phyloP scores from a whole-genome alignment of 495 filamentous ascomycete genomes.

The Neurospora sp. region DNA sequence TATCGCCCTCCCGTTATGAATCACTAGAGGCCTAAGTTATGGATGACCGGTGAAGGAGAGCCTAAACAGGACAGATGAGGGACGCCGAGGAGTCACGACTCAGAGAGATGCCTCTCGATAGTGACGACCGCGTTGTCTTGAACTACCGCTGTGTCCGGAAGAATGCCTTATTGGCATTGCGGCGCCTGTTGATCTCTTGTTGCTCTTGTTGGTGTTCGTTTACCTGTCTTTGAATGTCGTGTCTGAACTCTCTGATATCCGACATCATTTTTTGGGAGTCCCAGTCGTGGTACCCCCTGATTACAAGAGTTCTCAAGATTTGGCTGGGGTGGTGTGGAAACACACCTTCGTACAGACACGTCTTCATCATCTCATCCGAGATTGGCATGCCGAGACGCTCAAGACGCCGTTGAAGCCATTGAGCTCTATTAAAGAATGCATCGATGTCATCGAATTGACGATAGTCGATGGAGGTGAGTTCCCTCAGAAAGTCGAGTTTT shows the following conservation, averaged over 20 bases:
- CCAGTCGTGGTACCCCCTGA: accelerated
- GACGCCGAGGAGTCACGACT: neutral
- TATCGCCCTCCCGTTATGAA: neutral
- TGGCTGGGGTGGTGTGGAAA: neutral
- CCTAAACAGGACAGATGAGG: neutral
- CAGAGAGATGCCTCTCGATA: neutral
- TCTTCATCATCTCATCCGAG: neutral
- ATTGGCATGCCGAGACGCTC: neutral
- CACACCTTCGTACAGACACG: neutral
- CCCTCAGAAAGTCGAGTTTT: neutral
- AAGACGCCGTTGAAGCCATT: neutral
- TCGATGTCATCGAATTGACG: neutral
- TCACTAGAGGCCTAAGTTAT: neutral
- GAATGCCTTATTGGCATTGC: neutral
- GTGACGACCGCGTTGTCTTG: neutral
- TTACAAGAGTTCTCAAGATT: accelerated
- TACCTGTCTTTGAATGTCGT: too few relatives aligned
- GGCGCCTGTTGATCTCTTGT: neutral
- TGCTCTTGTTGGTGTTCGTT: neutral
- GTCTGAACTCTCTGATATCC: neutral
- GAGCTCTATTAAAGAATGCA: neutral
- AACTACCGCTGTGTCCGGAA: neutral
- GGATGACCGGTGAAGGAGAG: neutral
- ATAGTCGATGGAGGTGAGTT: neutral
- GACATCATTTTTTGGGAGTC: neutral